Evolutionary conservation across 257 asterid genomes (phyloP), one percentile per base, ranked within the genome.

Genomic region (Hygrophila difformis): DNA sequence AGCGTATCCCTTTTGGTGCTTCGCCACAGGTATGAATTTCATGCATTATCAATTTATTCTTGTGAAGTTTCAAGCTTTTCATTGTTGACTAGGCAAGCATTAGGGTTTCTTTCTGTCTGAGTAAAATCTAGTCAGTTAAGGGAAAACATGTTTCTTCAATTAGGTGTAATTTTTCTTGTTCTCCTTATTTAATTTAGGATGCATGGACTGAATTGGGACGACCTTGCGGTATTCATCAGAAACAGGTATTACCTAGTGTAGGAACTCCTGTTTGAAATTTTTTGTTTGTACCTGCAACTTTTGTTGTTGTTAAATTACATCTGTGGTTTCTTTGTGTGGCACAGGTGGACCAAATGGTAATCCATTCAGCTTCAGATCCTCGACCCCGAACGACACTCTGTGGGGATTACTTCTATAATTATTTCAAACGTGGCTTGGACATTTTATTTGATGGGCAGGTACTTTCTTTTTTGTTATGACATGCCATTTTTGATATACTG

Each of bases 291-390:
- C 41, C 14, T 0, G 29, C 9, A 17, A 39, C 20, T 21, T 33
- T 24, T 39, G 35, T 23, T 51, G 19, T 35, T 26, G 38, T 44
- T 63, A 44, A 56, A 14, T 23, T 38, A 65, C 13, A 19, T 57
- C n/a, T n/a, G n/a, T n/a, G n/a, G n/a, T n/a, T n/a, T n/a, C n/a
- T n/a, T n/a, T n/a, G 39, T 7, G 50, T 41, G 55, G 13, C 56
- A 26, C 62, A 84, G 94, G 94, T 84, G 47, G 94, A 84, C 43
- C 94, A 80, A 62, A 84, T 84, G 94, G 79, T 77, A 44, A 84
- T 84, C 66, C 94, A 84, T 64, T 84, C 93, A 38, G 82, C 86
- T 47, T 75, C 84, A 22, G 93, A 80, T 72, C 88, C 72, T 56
- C 69, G 87, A 18, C 93, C 93, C 12, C 63, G 74, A 49, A 74